Evolutionary conservation across 495 filamentous ascomycete genomes (phyloP), one percentile per base, ranked within the genome.

Genomic region (Neurospora sp.): DNA sequence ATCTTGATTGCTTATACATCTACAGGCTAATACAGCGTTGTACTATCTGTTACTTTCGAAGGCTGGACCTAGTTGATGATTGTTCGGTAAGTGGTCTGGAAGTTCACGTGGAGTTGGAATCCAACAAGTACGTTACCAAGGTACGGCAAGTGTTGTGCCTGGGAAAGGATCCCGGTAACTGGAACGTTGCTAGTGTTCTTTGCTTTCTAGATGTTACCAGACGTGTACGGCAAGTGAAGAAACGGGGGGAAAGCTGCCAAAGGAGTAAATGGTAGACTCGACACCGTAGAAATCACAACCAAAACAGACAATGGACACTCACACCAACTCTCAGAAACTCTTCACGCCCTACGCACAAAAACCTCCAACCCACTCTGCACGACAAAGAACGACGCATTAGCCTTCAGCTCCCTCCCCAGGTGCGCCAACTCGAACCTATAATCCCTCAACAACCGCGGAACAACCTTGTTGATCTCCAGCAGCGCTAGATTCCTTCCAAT

Each of bases 391-490:
- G 84, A 86, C 40, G 85, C 82, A 74, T 87, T 84, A 35, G 82
- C 83, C 75, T 79, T 82, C 76, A 87, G 81, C 48, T 81, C 80
- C 71, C 76, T 76, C 16, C 78, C 80, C 0, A 85, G 85, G 73
- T 86, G 76, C 68, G 79, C 84, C 69, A 88, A 77, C 79, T 83
- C 77, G 72, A 89, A 85, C 71, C 85, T 78, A 74, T 85, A 89
- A 73, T 86, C 83, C 22, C 84, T 80, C 72, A 87, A 74, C 18
- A 87, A 78, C 44, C 82, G 78, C 10, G 87, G 84, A 14, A 88
- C 75, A 35, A 88, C 84, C 80, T 88, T 89, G 74, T 85, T 87
- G 71, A 89, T 85, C 79, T 89, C 87, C 31, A 89, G 76, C n/a
- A 86, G 78, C 6, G 83, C 86, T 8, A 89, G 76, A 75, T 88